phyloP scores from a whole-genome alignment of 768 basidiomycete species.

The Rhizopogon rudus region DNA sequence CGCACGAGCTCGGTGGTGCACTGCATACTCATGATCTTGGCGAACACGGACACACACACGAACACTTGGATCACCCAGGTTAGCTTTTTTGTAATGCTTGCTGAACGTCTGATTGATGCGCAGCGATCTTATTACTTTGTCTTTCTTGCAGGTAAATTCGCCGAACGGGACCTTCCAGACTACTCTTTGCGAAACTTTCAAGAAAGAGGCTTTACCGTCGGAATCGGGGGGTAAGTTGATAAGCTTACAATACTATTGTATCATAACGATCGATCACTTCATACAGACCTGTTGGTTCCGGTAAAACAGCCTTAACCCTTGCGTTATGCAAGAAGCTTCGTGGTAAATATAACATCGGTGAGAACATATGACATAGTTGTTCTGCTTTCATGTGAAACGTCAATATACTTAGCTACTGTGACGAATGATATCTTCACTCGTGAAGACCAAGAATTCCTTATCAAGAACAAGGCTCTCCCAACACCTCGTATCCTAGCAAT shows the following conservation, averaged over 20 bases:
- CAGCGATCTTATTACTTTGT: not conserved
- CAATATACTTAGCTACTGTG: slow-evolving; percentile 62
- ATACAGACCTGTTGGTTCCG: slow-evolving; percentile 90
- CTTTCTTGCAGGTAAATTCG: slow-evolving; percentile 68
- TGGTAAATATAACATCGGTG: slow-evolving; percentile 87
- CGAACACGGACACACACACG: slow-evolving; percentile 95
- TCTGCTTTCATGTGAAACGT: slow-evolving; percentile 6
- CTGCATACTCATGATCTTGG: slow-evolving; percentile 50
- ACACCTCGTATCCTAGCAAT: slow-evolving; percentile 87
- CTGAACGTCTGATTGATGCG: not conserved
- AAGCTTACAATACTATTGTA: not conserved
- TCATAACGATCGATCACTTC: not conserved
- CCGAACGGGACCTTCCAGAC: slow-evolving; percentile 90
- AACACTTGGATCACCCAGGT: slow-evolving; percentile 89
- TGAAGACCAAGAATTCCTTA: slow-evolving; percentile 97
- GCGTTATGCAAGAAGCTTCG: slow-evolving; percentile 82
- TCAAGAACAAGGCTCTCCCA: slow-evolving; percentile 86
- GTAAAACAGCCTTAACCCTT: slow-evolving; percentile 92
- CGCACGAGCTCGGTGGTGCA: slow-evolving; percentile 42
- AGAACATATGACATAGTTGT: slow-evolving; percentile 13
- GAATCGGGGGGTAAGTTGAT: slow-evolving; percentile 86
- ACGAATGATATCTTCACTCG: slow-evolving; percentile 99
- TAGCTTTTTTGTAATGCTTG: slow-evolving; percentile 9
- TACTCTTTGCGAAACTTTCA: slow-evolving; percentile 79
- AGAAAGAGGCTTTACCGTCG: slow-evolving; percentile 93